phyloP scores from a whole-genome alignment of 345 rosid species.

The Cochlearia excelsa region DNA sequence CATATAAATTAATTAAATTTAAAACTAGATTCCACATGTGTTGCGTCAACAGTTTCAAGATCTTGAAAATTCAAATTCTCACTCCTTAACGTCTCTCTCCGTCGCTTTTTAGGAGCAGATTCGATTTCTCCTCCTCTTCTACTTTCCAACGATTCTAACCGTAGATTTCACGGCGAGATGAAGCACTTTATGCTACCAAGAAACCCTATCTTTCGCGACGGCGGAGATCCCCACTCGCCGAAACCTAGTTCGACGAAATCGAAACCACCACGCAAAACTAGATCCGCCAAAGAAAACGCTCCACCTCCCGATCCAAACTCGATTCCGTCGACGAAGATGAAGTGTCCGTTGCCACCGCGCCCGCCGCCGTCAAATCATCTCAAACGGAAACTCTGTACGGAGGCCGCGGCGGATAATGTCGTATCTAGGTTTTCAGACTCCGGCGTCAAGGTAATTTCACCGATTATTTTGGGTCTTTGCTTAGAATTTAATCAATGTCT shows the following conservation, averaged over 20 bases:
- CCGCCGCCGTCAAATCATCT: constrained; percentile 84
- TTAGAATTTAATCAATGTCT: constrained; percentile 1
- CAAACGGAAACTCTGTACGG: constrained; percentile 75
- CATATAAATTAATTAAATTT: too few species aligned
- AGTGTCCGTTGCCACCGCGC: constrained; percentile 76
- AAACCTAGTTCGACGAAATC: constrained; percentile 47
- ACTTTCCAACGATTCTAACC: too few species aligned
- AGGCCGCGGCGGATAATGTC: constrained; percentile 40
- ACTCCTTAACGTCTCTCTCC: too few species aligned
- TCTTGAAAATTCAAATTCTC: too few species aligned
- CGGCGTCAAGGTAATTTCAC: constrained; percentile 57
- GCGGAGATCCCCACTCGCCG: constrained; percentile 42
- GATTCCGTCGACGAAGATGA: constrained; percentile 49
- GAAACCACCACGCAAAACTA: constrained; percentile 42
- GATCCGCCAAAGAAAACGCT: constrained; percentile 71
- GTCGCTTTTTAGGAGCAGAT: too few species aligned
- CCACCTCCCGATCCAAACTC: constrained; percentile 80
- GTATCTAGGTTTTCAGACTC: constrained; percentile 48
- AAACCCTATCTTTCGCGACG: too few species aligned
- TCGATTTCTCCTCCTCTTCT: too few species aligned
- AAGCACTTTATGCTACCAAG: constrained; percentile 78
- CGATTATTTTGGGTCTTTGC: constrained; percentile 1
- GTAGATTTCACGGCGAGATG: too few species aligned
- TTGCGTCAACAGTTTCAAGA: too few species aligned
- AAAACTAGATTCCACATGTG: too few species aligned